Conservation (phyloP, 2,329 filamentous ascomycete species). For the Trichoderma simmonsii region DNA sequence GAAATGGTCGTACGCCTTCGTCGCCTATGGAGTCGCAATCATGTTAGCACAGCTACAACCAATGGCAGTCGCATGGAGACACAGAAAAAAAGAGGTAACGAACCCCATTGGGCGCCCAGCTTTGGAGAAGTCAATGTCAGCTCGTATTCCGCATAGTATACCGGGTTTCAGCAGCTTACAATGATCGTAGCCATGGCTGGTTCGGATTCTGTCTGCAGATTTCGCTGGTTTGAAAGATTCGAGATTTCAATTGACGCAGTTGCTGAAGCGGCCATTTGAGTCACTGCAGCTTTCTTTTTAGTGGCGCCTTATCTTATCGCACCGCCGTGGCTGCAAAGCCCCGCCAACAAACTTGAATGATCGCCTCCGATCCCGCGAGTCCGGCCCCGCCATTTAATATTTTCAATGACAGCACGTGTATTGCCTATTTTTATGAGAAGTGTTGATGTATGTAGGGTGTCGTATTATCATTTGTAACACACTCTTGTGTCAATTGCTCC, state of each 20-base stretch:
- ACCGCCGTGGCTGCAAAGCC: background rate
- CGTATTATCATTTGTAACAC: background rate
- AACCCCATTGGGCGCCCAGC: conserved; percentile 40
- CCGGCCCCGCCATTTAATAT: no score
- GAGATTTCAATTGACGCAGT: background rate
- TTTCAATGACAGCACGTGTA: no score
- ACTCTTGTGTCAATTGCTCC: no score
- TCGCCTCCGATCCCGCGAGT: background rate
- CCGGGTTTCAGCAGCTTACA: background rate
- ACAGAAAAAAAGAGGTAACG: conserved; percentile 22
- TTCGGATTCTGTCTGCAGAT: background rate
- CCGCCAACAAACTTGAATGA: background rate
- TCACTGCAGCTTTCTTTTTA: conserved; percentile 1
- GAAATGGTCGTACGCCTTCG: conserved; percentile 30
- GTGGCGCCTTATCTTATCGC: conserved; percentile 11
- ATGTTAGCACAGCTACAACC: conserved; percentile 24
- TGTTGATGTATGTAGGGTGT: no score
- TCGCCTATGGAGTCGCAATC: conserved; percentile 31
- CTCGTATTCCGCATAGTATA: background rate
- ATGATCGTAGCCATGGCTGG: conserved; percentile 11
- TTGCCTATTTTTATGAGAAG: no score
- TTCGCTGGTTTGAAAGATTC: conserved; percentile 4
- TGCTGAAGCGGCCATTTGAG: conserved; percentile 10
- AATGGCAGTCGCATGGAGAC: conserved; percentile 22
- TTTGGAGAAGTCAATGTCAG: background rate